A percentile compares a stretch with the other conserved stretches of the same genome.
phyloP scores from a whole-genome alignment of 148 eudicot genomes.

The Camellia sinensis region DNA sequence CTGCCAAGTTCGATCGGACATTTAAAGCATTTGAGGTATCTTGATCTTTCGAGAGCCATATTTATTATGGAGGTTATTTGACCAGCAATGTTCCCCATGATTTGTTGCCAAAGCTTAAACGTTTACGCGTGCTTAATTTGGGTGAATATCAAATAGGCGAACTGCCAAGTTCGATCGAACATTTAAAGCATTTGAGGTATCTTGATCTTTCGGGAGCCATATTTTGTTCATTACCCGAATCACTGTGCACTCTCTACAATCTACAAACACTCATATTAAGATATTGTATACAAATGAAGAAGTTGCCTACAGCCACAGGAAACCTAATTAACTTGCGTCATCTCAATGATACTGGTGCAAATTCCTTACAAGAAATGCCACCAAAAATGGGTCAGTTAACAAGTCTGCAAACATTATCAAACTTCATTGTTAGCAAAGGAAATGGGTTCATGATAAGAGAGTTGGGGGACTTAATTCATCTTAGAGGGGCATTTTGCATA shows the following conservation, averaged over 20 bases:
- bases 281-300: not conserved
- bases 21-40: conserved; percentile 4
- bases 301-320: not conserved
- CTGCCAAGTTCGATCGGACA: not conserved
- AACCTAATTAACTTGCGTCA: conserved; percentile 13
- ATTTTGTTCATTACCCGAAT: conserved; percentile 11
- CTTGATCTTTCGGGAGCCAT: conserved; percentile 15
- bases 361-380: conserved; percentile 20
- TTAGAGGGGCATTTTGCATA: conserved; percentile 15
- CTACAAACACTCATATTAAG: conserved; percentile 11
- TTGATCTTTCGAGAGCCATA: conserved; percentile 12
- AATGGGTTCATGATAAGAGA: not conserved
- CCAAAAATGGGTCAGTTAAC: conserved; percentile 4
- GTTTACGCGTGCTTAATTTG: conserved; percentile 15
- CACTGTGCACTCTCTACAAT: conserved; percentile 11
- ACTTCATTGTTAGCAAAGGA: conserved; percentile 14
- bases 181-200: not conserved
- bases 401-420: conserved; percentile 13
- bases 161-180: not conserved
- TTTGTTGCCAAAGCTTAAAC: conserved; percentile 7
- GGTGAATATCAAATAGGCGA: not conserved
- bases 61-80: no score
- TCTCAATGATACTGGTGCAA: not conserved
- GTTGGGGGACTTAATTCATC: conserved; percentile 5
- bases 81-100: not conserved